Conservation (phyloP, 2,329 filamentous ascomycete genomes). For the Phaeosphaeriaceae sp. region DNA sequence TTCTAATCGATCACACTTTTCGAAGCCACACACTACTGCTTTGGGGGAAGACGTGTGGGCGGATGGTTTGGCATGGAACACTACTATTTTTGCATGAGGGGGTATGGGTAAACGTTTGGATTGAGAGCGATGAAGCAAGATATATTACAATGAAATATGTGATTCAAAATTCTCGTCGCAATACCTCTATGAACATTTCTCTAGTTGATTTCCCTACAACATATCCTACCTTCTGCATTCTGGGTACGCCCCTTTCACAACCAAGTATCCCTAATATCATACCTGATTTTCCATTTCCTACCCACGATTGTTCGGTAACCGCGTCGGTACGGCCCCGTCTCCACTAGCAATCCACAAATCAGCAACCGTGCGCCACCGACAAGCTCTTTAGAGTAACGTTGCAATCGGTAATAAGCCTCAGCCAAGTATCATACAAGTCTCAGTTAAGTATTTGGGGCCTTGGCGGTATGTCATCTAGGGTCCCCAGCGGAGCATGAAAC, state of each 20-base stretch:
- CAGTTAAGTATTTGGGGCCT: constrained; percentile 21
- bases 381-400: neutral
- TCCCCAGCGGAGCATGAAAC: constrained; percentile 23
- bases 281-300: too few relatives aligned
- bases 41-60: constrained; percentile 2
- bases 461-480: constrained; percentile 15
- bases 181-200: neutral
- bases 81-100: neutral
- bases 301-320: too few relatives aligned
- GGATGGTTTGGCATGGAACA: neutral
- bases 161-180: neutral
- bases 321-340: neutral
- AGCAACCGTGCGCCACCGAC: neutral
- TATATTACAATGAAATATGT: constrained; percentile 8
- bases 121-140: neutral
- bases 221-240: neutral
- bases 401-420: constrained; percentile 16
- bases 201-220: neutral
- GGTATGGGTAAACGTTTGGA: neutral
- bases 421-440: constrained; percentile 31
- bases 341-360: neutral
- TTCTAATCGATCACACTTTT: neutral
- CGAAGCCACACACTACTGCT: constrained; percentile 1
- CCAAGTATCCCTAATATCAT: too few relatives aligned
- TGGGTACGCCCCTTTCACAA: too few relatives aligned